Evolutionary conservation across 108 stramenopile genomes (phyloP).

Genomic region (Fragilariopsis cylindrus): DNA sequence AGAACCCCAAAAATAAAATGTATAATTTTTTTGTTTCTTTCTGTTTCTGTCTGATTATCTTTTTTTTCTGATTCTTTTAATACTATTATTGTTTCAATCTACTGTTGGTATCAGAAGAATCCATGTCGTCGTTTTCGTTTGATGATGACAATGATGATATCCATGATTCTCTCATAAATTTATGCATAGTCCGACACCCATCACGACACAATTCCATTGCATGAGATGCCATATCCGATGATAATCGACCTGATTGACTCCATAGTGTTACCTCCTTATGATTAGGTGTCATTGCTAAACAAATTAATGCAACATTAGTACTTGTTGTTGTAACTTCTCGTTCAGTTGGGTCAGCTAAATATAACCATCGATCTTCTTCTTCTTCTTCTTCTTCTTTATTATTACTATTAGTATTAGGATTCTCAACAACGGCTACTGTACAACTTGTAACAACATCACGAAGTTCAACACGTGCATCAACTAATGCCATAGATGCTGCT

Average conservation of each 20-base stretch:
- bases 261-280: constrained; percentile 80
- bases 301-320: constrained; percentile 3
- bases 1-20: too few species aligned
- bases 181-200: constrained; percentile 78
- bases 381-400: constrained; percentile 18
- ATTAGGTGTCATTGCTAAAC: constrained; percentile 78
- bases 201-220: constrained; percentile 77
- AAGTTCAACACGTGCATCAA: constrained; percentile 68
- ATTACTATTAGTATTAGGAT: neutral
- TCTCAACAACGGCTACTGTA: constrained; percentile 50
- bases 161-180: constrained; percentile 72
- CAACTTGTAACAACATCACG: constrained; percentile 68
- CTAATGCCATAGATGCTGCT: constrained; percentile 73
- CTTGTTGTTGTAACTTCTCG: constrained; percentile 42
- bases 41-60: too few species aligned
- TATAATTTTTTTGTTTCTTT: too few species aligned
- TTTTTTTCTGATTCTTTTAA: too few species aligned
- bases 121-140: neutral
- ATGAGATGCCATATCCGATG: constrained; percentile 42
- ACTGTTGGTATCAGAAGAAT: too few species aligned
- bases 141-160: constrained; percentile 4
- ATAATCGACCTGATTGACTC: constrained; percentile 68
- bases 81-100: too few species aligned
- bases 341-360: constrained; percentile 71
- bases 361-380: constrained; percentile 14